Evolutionary conservation across 495 filamentous ascomycete genomes (phyloP), one percentile per base, ranked within the genome.

Genomic region (Astrothelium subdiscretum): DNA sequence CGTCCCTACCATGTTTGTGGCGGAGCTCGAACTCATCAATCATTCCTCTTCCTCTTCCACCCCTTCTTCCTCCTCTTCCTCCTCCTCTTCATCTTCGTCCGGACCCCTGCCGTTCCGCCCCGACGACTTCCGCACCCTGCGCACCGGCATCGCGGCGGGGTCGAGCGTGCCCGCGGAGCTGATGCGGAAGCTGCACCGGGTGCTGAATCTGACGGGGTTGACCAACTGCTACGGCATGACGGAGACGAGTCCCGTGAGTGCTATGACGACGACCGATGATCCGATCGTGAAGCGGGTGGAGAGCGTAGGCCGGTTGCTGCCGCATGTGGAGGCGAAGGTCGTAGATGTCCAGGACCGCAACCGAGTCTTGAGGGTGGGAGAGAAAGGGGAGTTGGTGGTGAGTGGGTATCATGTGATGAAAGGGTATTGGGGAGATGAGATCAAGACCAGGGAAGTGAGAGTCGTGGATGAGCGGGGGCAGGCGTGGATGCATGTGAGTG

Each of bases 171-270:
- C 92, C 0, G 80, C 85, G 3, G 83, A 89, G 60, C 72, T 98
- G 27, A 96, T 98, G 94, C 82, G 84, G 18, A 85, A 83, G 62
- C 71, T 98, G 18, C 88, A 92, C 67, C 76, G 76, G 38, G 78
- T 71, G n/a, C 76, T 97, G 4, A 95, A 95, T 57, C 76, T 98
- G 31, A 85, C 81, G 0, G 88, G 96, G 31, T 70, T 97, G 60
- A 96, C 92, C 0, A 97, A 96, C 67, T 96, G 94, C 77, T 98
- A 98, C 73, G 94, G 91, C 40, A 98, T 98, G 94, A 98, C 94
- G 15, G 94, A 98, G 74, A 98, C 94, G 0, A 86, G 83, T 57
- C 94, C 94, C n/a, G 91, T 96, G 0, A 88, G 84, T 43, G 84
- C 83, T 52, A 97, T 97, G 92, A 98, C 92, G 0, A 81, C 87